These are phyloP conservation scores for Tolypocladium album DNA, from an alignment of 2,329 filamentous ascomycete species.

Conservation along the genomic window DNA sequence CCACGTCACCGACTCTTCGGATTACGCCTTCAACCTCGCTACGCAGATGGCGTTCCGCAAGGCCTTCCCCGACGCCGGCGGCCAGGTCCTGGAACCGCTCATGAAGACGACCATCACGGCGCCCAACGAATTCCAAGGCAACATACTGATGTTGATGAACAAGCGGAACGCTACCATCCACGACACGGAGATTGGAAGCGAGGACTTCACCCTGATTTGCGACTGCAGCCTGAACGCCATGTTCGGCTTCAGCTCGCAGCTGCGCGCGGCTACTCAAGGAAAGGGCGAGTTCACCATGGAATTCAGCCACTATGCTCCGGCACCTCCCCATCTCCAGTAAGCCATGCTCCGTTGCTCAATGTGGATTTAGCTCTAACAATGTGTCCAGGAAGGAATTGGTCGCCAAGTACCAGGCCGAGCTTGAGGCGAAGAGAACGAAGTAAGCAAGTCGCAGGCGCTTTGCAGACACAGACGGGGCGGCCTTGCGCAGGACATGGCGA, in stretches of 20 bases:
- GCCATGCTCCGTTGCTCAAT: conserved; percentile 20
- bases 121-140: conserved; percentile 94
- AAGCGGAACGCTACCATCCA: conserved; percentile 93
- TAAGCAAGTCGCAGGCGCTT: conserved; percentile 17
- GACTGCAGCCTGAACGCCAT: conserved; percentile 94
- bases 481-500: background rate
- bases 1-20: conserved; percentile 94
- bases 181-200: conserved; percentile 85
- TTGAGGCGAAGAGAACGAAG: conserved; percentile 45
- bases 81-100: conserved; percentile 82
- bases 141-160: conserved; percentile 88
- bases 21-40: conserved; percentile 90
- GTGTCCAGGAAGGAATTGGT: conserved; percentile 43
- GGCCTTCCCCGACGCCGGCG: conserved; percentile 71
- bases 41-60: conserved; percentile 96
- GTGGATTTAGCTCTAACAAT: conserved; percentile 2
- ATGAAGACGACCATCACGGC: conserved; percentile 98
- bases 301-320: conserved; percentile 88
- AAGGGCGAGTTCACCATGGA: conserved; percentile 99
- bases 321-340: conserved; percentile 81
- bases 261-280: conserved; percentile 88
- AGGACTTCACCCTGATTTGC: conserved; percentile 86
- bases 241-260: conserved; percentile 91
- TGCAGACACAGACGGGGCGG: background rate
- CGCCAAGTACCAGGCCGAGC: conserved; percentile 48